Percentiles rank a stretch among this genome's conserved stretches.
Conservation (phyloP, 305 asterid genomes). For the Fraxinus ornus region DNA sequence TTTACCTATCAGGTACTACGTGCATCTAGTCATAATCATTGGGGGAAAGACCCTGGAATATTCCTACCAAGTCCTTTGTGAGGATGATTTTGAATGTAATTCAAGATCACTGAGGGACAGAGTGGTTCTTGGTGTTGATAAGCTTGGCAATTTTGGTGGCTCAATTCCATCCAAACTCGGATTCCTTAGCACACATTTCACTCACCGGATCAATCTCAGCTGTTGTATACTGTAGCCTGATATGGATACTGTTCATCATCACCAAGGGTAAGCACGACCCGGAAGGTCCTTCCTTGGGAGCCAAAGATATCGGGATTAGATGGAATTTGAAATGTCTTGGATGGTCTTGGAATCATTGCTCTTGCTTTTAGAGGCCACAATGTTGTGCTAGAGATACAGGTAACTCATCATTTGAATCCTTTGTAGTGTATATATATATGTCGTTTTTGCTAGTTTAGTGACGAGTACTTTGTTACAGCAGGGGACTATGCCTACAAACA, state of each 20-base stretch:
- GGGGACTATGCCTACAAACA: slow-evolving; percentile 58
- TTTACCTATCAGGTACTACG: too few species aligned
- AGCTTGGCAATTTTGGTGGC: slow-evolving; percentile 46
- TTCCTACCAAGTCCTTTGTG: slow-evolving; percentile 33
- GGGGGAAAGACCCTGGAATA: slow-evolving; percentile 49
- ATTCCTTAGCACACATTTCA: slow-evolving; percentile 43
- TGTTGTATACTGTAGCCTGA: slow-evolving; percentile 29
- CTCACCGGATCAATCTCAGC: slow-evolving; percentile 51
- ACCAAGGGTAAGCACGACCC: neutral
- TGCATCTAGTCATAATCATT: slow-evolving; percentile 49
- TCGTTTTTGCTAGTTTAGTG: neutral
- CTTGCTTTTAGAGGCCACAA: slow-evolving; percentile 72
- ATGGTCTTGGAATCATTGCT: slow-evolving; percentile 44
- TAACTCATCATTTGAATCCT: neutral
- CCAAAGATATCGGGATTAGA: neutral
- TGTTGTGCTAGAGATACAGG: slow-evolving; percentile 71
- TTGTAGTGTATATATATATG: neutral
- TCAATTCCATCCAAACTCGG: slow-evolving; percentile 50
- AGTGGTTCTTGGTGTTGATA: slow-evolving; percentile 57
- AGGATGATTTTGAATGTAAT: slow-evolving; percentile 19
- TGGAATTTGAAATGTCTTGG: slow-evolving; percentile 26
- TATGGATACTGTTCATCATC: slow-evolving; percentile 41
- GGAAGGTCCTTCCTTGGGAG: neutral
- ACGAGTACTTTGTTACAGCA: slow-evolving; percentile 12
- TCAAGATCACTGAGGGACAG: slow-evolving; percentile 31